Evolutionary conservation across 2,329 filamentous ascomycete genomes (phyloP), one percentile per base, ranked within the genome.

Genomic region (Cladosporium sp.): DNA sequence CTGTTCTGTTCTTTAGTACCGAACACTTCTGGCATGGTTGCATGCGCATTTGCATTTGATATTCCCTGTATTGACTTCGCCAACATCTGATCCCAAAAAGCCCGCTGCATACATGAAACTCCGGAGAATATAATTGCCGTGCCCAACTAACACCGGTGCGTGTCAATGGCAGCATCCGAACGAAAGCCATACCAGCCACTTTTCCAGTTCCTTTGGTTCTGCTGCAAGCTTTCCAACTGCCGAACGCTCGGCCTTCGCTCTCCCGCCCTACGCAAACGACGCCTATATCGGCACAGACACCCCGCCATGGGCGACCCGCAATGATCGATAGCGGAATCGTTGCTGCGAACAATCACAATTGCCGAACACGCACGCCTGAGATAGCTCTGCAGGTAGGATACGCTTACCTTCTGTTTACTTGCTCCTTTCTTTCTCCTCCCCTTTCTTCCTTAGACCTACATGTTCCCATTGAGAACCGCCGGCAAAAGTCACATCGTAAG

Each of bases 281-380:
- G 46, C 60, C 60, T 62, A 62, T 31, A 63, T 63, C 61, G 61
- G 61, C 50, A 56, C 33, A 1, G 28, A 28, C 35, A 53, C 61
- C 61, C 61, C 61, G 61, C 61, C 31, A 52, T 52, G n/a, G n/a
- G 40, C 23, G 60, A 62, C 60, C 60, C 60, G 49, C 60, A 37
- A 62, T 62, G 60, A 14, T 26, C 57, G 49, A 55, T 62, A 28
- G 18, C 28, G 57, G 28, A 37, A 62, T 37, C 46, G 46, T 57
- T 3, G 31, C 29, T 29, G 26, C 52, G 52, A 55, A 33, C 52
- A 55, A 33, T 55, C 35, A 49, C 61, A 63, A 63, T 56, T 63
- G 61, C 61, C 61, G 61, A 63, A 35, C 18, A 46, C n/a, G 31
- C 33, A 57, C n/a, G 31, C 33, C 18, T 57, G n/a, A 11, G 40